Evolutionary conservation across 371 early-diverging fungal genomes (phyloP).

Genomic region (Mortierella sp.): DNA sequence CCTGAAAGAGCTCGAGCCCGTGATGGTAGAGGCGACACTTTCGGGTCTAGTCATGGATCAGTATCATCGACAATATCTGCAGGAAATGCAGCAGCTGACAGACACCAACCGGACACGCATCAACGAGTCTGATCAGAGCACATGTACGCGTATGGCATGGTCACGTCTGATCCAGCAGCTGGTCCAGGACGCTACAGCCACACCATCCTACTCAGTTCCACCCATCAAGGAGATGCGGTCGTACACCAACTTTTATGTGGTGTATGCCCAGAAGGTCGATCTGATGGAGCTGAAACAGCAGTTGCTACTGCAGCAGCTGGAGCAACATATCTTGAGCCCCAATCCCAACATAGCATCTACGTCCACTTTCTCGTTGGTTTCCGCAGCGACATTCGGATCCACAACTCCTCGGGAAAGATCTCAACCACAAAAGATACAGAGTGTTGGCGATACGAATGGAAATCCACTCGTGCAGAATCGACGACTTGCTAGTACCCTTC

Average conservation of each 20-base stretch:
- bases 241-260: constrained; percentile 44
- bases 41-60: constrained; percentile 52
- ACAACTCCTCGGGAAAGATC: not conserved
- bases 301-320: constrained; percentile 25
- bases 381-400: constrained; percentile 3
- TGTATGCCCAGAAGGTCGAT: constrained; percentile 45
- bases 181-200: constrained; percentile 20
- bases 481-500: constrained; percentile 17
- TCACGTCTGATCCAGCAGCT: constrained; percentile 28
- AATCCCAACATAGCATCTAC: constrained; percentile 10
- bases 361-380: constrained; percentile 9
- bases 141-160: constrained; percentile 42
- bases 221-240: constrained; percentile 45
- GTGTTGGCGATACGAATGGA: not conserved
- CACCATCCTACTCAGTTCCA: not conserved
- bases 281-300: constrained; percentile 35
- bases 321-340: constrained; percentile 39
- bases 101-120: constrained; percentile 5
- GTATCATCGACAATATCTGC: constrained; percentile 35
- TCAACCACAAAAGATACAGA: not conserved
- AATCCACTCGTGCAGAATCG: constrained; percentile 1
- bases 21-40: constrained; percentile 46
- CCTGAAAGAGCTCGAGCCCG: constrained; percentile 39
- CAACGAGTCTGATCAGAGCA: constrained; percentile 29
- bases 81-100: constrained; percentile 26